phyloP scores from a whole-genome alignment of 192 early-diverging fungal genomes.

The Linnemannia schmuckeri region DNA sequence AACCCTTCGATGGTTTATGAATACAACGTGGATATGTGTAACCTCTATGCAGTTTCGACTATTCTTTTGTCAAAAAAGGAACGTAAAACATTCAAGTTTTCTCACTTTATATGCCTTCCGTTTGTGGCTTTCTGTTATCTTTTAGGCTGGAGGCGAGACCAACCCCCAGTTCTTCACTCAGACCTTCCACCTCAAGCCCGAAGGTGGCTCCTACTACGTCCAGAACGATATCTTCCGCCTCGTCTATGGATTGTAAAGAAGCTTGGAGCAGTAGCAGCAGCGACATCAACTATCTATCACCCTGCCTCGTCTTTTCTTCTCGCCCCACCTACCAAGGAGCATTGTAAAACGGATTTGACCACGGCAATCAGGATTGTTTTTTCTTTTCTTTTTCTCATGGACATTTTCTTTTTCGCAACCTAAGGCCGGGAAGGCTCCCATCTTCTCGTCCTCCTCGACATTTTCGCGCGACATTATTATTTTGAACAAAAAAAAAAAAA shows the following conservation, averaged over 20 bases:
- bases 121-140: not conserved
- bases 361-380: too few species aligned
- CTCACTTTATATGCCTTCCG: not conserved
- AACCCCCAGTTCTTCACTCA: conserved; percentile 89
- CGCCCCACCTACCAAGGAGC: not conserved
- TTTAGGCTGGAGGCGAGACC: conserved; percentile 82
- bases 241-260: conserved; percentile 64
- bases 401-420: not conserved
- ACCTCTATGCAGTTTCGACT: not conserved
- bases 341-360: not conserved
- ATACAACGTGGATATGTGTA: too few species aligned
- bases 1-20: too few species aligned
- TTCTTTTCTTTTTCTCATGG: too few species aligned
- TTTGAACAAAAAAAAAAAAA: not conserved
- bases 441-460: not conserved
- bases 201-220: conserved; percentile 78
- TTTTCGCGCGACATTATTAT: not conserved
- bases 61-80: not conserved
- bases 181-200: conserved; percentile 88
- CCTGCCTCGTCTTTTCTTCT: not conserved
- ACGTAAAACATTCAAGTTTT: not conserved
- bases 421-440: not conserved
- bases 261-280: not conserved
- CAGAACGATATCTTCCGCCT: conserved; percentile 92
- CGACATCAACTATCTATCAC: not conserved